Evolutionary conservation across 116 monocot species (phyloP).

Genomic region (Posidonia oceanica): DNA sequence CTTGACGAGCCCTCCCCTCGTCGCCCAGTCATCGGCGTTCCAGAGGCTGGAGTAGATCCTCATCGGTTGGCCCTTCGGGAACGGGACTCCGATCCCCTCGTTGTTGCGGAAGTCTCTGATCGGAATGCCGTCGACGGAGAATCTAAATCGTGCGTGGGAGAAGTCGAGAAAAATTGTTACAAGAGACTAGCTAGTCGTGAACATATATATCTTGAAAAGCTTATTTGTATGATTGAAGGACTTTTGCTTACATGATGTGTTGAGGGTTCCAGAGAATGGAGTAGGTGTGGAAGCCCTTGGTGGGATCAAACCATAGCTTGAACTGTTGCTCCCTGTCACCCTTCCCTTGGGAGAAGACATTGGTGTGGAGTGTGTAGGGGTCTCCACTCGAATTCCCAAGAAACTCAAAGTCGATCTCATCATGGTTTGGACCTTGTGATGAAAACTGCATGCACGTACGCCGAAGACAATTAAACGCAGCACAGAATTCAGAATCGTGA

Average conservation of each 20-base stretch:
- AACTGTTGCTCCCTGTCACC: slow-evolving; percentile 42
- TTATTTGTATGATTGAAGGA: too few relatives aligned
- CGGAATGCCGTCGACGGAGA: slow-evolving; percentile 24
- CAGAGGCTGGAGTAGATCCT: slow-evolving; percentile 42
- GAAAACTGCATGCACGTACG: slow-evolving; percentile 14
- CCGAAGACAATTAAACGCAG: neutral
- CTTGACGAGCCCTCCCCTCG: slow-evolving; percentile 32
- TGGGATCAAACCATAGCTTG: slow-evolving; percentile 47
- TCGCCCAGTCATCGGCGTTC: slow-evolving; percentile 49
- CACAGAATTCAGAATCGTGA: neutral
- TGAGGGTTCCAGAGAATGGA: slow-evolving; percentile 46
- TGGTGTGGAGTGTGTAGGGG: slow-evolving; percentile 46
- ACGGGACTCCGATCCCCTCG: slow-evolving; percentile 14
- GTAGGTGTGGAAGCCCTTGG: slow-evolving; percentile 44
- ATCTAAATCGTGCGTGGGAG: slow-evolving; percentile 8
- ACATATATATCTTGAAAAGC: too few relatives aligned
- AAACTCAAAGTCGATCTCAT: slow-evolving; percentile 42
- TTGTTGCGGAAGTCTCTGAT: slow-evolving; percentile 40
- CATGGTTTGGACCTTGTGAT: slow-evolving; percentile 33
- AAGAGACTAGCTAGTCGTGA: too few relatives aligned
- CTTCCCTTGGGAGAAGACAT: slow-evolving; percentile 37
- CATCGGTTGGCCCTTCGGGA: slow-evolving; percentile 35
- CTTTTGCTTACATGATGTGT: slow-evolving; percentile 25
- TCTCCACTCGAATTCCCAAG: slow-evolving; percentile 32
- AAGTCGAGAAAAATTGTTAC: too few relatives aligned